Percentiles rank a stretch among this genome's conserved stretches.
Conservation (phyloP, 2,329 filamentous ascomycete species). For the Fusarium pseudocircinatum region DNA sequence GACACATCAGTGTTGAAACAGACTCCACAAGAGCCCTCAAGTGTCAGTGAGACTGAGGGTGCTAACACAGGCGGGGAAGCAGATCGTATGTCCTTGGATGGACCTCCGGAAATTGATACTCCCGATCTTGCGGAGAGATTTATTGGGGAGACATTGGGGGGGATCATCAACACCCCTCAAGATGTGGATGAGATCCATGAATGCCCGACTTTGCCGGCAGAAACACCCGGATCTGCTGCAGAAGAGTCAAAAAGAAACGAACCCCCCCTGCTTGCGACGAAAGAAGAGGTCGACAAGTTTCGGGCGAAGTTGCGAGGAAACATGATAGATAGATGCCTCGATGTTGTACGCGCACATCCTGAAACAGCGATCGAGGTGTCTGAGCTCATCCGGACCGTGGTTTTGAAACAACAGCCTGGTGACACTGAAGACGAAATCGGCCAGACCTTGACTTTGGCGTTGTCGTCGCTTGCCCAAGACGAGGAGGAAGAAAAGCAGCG, state of each 20-base stretch:
- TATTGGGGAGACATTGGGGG: constrained; percentile 43
- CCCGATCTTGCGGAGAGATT: constrained; percentile 40
- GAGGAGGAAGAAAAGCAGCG: constrained; percentile 74
- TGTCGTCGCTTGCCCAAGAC: constrained; percentile 74
- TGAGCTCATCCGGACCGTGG: constrained; percentile 82
- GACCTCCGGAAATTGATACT: constrained; percentile 41
- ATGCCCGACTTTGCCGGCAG: constrained; percentile 32
- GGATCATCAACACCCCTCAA: constrained; percentile 42
- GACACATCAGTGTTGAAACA: constrained; percentile 49
- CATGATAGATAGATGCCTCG: constrained; percentile 88
- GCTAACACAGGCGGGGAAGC: constrained; percentile 42
- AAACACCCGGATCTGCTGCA: constrained; percentile 18
- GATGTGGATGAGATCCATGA: constrained; percentile 34
- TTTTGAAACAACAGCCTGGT: constrained; percentile 66
- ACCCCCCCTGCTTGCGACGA: constrained; percentile 49
- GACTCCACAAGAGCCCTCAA: constrained; percentile 18
- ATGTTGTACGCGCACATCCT: constrained; percentile 88
- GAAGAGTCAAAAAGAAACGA: constrained; percentile 30
- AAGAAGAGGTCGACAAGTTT: constrained; percentile 83
- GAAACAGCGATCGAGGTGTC: constrained; percentile 90
- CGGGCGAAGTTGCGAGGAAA: constrained; percentile 77
- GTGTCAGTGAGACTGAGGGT: constrained; percentile 36
- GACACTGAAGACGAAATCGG: constrained; percentile 77
- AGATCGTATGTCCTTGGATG: constrained; percentile 53
- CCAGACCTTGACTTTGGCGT: constrained; percentile 81